Evolutionary conservation across 495 filamentous ascomycete genomes (phyloP).

Genomic region (Xylaria palmicola): DNA sequence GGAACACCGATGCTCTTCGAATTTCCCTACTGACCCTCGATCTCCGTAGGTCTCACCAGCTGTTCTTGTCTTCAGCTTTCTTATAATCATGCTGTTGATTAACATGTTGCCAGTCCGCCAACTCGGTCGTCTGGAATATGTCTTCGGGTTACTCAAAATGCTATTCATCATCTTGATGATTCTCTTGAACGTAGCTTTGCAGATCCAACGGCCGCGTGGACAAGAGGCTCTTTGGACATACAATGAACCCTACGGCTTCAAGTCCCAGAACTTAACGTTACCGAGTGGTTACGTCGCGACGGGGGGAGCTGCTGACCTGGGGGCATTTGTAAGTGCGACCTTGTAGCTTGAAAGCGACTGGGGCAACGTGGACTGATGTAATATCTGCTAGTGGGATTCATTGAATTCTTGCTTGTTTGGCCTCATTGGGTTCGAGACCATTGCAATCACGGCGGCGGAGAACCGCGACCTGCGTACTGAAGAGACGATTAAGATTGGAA

Average conservation of each 20-base stretch:
- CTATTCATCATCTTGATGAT: conserved; percentile 40
- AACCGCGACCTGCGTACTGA: conserved; percentile 37
- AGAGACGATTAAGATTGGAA: conserved; percentile 46
- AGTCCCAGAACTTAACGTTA: conserved; percentile 25
- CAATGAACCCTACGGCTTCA: conserved; percentile 35
- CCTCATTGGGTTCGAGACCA: conserved; percentile 46
- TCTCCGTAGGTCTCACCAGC: conserved; percentile 28
- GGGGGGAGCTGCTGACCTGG: conserved; percentile 29
- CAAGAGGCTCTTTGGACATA: conserved; percentile 33
- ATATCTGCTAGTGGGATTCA: conserved; percentile 27
- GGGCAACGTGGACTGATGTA: background rate
- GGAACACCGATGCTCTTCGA: too few relatives aligned
- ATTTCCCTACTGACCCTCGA: background rate
- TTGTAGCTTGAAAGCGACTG: background rate
- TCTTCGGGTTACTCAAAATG: conserved; percentile 42
- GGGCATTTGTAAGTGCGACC: conserved; percentile 16
- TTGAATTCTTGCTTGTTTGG: conserved; percentile 37
- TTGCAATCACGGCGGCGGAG: conserved; percentile 42
- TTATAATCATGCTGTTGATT: conserved; percentile 31
- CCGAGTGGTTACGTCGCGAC: conserved; percentile 22
- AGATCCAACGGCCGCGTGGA: conserved; percentile 21
- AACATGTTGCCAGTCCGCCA: conserved; percentile 40
- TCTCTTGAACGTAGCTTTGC: conserved; percentile 36
- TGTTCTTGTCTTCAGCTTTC: conserved; percentile 33
- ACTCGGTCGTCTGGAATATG: conserved; percentile 41